A percentile compares a stretch with the other conserved stretches of the same genome.
These are phyloP conservation scores for Colletotrichum endophyticum DNA, from an alignment of 2,329 filamentous ascomycete species.

Conservation along the genomic window DNA sequence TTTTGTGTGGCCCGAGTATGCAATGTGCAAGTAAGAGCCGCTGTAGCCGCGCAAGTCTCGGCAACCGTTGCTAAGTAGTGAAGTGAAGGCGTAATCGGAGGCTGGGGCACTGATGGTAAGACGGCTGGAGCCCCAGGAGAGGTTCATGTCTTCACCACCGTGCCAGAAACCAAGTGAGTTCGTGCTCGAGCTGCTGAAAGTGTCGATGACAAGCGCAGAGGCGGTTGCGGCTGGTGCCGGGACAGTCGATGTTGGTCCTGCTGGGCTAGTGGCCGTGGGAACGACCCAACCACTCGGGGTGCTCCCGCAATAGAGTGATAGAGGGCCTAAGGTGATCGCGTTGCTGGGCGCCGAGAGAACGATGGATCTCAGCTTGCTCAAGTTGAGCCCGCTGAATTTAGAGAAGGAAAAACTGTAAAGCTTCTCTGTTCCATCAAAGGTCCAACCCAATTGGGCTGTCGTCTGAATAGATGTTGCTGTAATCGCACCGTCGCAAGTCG, in stretches of 20 bases:
- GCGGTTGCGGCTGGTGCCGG: constrained; percentile 53
- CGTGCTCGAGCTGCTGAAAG: constrained; percentile 54
- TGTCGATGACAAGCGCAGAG: constrained; percentile 62
- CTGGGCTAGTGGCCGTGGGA: constrained; percentile 41
- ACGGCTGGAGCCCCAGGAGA: constrained; percentile 54
- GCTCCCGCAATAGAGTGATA: constrained; percentile 63
- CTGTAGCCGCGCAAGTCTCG: constrained; percentile 59
- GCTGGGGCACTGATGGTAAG: constrained; percentile 46
- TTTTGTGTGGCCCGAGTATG: constrained; percentile 64
- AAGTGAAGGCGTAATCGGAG: constrained; percentile 63
- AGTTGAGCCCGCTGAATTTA: constrained; percentile 55
- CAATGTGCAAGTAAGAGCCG: constrained; percentile 67
- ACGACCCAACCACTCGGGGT: constrained; percentile 54
- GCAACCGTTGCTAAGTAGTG: constrained; percentile 50
- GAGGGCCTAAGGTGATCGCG: constrained; percentile 57
- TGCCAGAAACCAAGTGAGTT: constrained; percentile 71
- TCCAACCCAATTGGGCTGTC: constrained; percentile 59
- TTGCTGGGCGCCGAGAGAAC: constrained; percentile 52
- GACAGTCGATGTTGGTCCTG: constrained; percentile 51
- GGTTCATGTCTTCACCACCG: constrained; percentile 64
- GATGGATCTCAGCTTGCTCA: constrained; percentile 55
- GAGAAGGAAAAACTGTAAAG: constrained; percentile 64
- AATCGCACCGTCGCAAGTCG: constrained; percentile 44
- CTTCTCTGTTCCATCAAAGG: constrained; percentile 63
- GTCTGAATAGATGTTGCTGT: constrained; percentile 42